Base-by-base conservation (phyloP, 1,284 basidiomycete genomes). In the Polyporus tsugae region DNA sequence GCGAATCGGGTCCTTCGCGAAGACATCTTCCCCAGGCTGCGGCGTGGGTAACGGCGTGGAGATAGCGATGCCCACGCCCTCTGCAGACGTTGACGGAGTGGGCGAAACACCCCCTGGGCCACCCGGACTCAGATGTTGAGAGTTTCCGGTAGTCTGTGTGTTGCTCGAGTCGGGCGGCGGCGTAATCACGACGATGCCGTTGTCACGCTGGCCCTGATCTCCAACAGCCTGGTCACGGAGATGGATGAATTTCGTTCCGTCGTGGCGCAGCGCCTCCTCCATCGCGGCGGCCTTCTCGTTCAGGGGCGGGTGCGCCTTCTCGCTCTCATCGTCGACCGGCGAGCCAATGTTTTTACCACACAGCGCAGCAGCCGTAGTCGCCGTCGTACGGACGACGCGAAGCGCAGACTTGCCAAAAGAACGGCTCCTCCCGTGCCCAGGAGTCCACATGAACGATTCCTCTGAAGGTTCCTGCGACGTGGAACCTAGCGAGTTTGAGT, bases 41-140 rank as follows among this genome's bases (percentile, higher is more conserved):
- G 82, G 78, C 22, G 61, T 49, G n/a, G 49, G 52, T 0, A 85
- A 84, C 2, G 91, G 86, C 0, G 91, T 89, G 5, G 88, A 87
- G 25, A 94, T 77, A 6, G 92, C 92, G 65, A 93, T 87, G 2
- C 91, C 92, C 9, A 92, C 83, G 33, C 79, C 80, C 65, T 82
- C 80, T 9, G 75, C 79, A 0, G 77, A 78, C 25, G 64, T 70
- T 19, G 74, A 79, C 4, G 80, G 79, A 0, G 77, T 75, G 0
- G 81, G 81, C 4, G 81, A 81, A 68, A 72, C 46, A 0, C 73
- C 70, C 9, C 64, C n/a, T 63, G 39, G 1, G 6, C 70, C 65
- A 6, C 70, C 55, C 15, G 68, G 72, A 4, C 71, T 73, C 19
- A 39, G 49, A 6, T n/a, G n/a, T 22, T 6, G 11, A 41, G 60